These are phyloP conservation scores for Backusella circina DNA, from an alignment of 192 early-diverging fungal species.

Conservation along the genomic window DNA sequence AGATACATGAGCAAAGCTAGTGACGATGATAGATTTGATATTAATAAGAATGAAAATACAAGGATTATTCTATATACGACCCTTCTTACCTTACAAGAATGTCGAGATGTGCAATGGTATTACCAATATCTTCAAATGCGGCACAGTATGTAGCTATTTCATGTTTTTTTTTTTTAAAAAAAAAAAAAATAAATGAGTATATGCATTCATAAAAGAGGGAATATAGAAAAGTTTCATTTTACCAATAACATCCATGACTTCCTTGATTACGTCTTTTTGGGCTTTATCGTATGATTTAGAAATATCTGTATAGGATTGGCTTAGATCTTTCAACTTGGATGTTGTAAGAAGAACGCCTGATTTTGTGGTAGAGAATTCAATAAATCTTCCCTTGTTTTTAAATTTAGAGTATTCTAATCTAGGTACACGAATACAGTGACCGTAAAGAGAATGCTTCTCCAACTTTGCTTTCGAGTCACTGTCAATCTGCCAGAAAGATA, in stretches of 20 bases:
- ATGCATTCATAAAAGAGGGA: not conserved
- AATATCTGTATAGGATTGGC: conserved; percentile 55
- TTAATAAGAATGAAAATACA: not conserved
- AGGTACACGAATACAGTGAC: conserved; percentile 82
- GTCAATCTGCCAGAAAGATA: conserved; percentile 40
- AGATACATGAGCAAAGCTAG: conserved; percentile 83
- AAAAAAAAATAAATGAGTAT: not conserved
- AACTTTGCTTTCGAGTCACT: conserved; percentile 81
- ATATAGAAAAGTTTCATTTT: conserved; percentile 10
- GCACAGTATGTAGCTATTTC: conserved; percentile 72
- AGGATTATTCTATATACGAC: not conserved
- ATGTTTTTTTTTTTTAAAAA: not conserved
- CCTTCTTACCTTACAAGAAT: conserved; percentile 68
- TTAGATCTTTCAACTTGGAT: conserved; percentile 59
- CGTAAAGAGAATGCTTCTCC: conserved; percentile 79
- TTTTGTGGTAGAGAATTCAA: conserved; percentile 87
- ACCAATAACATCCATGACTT: conserved; percentile 84
- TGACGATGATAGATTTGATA: not conserved
- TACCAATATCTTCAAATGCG: conserved; percentile 75
- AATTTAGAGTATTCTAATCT: conserved; percentile 62
- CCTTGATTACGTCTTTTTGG: conserved; percentile 76
- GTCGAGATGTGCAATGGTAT: conserved; percentile 78
- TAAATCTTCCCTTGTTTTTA: conserved; percentile 67
- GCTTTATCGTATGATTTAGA: conserved; percentile 60
- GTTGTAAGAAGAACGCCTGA: conserved; percentile 90